These are phyloP conservation scores for Gamsiella multidivaricata DNA, from an alignment of 192 early-diverging fungal genomes.

Conservation along the genomic window DNA sequence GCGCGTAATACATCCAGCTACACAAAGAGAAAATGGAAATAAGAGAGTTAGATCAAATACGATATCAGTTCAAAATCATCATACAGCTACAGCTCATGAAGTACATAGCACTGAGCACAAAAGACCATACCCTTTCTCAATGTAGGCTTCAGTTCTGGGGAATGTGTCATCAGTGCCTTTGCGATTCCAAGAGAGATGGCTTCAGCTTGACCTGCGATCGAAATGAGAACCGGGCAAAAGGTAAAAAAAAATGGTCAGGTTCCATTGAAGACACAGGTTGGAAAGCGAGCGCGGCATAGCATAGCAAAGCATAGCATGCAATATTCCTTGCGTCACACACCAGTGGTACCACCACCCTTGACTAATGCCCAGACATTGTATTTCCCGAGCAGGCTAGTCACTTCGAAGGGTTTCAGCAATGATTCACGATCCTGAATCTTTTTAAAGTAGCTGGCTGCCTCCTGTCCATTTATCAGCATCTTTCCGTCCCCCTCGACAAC, in stretches of 20 bases:
- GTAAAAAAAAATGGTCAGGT: too few relatives aligned
- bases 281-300: background rate
- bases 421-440: constrained; percentile 72
- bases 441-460: constrained; percentile 80
- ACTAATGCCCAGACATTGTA: constrained; percentile 91
- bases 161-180: constrained; percentile 73
- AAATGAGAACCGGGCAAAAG: background rate
- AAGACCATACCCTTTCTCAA: constrained; percentile 61
- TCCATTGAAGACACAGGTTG: background rate
- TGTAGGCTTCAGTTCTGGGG: constrained; percentile 65
- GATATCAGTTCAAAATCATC: too few relatives aligned
- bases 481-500: constrained; percentile 76
- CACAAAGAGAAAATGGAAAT: constrained; percentile 3
- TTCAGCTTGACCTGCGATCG: constrained; percentile 76
- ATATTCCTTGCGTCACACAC: constrained; percentile 52
- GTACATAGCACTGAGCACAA: background rate
- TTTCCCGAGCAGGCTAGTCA: constrained; percentile 71
- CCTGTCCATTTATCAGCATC: constrained; percentile 82
- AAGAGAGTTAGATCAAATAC: constrained; percentile 2
- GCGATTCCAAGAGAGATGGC: constrained; percentile 87
- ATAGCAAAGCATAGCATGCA: background rate
- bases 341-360: constrained; percentile 82
- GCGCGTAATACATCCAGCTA: constrained; percentile 67
- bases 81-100: background rate
- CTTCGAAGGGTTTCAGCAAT: constrained; percentile 77